Base-by-base conservation (phyloP, 257 asterid genomes). In the Primulina tabacum region DNA sequence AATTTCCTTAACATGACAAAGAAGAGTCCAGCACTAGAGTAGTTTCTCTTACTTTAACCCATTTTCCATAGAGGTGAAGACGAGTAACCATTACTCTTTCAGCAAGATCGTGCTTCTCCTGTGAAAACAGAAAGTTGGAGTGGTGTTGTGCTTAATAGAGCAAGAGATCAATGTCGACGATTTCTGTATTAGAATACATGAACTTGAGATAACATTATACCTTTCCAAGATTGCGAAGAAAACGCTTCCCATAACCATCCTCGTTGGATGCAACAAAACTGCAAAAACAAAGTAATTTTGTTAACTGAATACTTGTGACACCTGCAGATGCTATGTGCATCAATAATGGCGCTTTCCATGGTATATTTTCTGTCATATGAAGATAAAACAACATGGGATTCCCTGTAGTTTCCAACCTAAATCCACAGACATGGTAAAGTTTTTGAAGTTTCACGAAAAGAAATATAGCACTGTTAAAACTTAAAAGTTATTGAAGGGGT, bases 31-130 rank as follows among this genome's bases (percentile, higher is more conserved):
- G 53, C 7, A 43, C 5, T 11, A 6, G 6, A 26, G n/a, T 24
- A 53, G 28, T 30, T 32, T 62, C 33, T n/a, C 76, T 20, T 73
- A 92, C 98, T 91, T 92, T 92, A 29, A 87, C 70, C 98, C 98
- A 92, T 80, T 79, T 90, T 61, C 85, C 92, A 14, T 92, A 92
- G 59, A 90, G 97, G 78, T 87, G 88, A 77, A 92, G 98, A n/a
- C 97, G 87, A 34, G 98, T 92, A 37, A 90, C 70, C 98, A 92
- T 90, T 63, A 92, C 96, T 81, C 96, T 92, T 79, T 92, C 98
- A 6, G 95, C 98, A 67, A 92, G 95, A 12, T 86, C 95, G 32
- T 75, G 92, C 71, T 74, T 82, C 56, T 88, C 97, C 98, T 92
- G 84, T 59, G 21, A 69, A 64, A 34, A 50, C 55, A 58, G 53